Conservation (phyloP, 2,329 filamentous ascomycete species). For the Fonsecaea nubica region DNA sequence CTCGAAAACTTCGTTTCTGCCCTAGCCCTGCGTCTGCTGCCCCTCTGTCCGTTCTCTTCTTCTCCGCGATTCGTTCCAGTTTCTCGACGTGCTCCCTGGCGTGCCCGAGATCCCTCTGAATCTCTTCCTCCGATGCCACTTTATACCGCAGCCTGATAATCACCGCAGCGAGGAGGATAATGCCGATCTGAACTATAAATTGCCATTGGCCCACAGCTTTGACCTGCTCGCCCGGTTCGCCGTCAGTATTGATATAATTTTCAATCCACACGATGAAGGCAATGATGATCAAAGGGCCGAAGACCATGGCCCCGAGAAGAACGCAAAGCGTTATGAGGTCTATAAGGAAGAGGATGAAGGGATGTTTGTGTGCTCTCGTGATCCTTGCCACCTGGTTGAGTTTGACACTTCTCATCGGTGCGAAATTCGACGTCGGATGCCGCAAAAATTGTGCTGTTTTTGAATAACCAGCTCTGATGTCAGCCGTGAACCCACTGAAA, state of each 20-base stretch:
- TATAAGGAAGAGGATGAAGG: slow-evolving; percentile 10
- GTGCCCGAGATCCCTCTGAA: slow-evolving; percentile 43
- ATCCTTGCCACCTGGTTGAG: neutral
- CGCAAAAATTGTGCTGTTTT: neutral
- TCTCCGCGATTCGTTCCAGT: slow-evolving; percentile 22
- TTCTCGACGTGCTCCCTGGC: slow-evolving; percentile 41
- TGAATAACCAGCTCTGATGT: slow-evolving; percentile 20
- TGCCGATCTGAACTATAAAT: slow-evolving; percentile 41
- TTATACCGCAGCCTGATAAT: slow-evolving; percentile 42
- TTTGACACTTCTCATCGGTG: neutral
- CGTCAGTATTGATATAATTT: slow-evolving; percentile 44
- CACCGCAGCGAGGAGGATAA: slow-evolving; percentile 43
- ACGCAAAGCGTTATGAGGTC: slow-evolving; percentile 14
- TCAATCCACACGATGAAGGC: slow-evolving; percentile 47
- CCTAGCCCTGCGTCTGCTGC: neutral
- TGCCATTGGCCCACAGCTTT: slow-evolving; percentile 46
- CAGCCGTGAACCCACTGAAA: slow-evolving; percentile 34
- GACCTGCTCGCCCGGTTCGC: slow-evolving; percentile 41
- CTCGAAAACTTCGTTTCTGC: neutral
- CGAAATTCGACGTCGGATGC: neutral
- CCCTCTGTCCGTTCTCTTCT: slow-evolving; percentile 3
- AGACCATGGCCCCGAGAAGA: slow-evolving; percentile 42
- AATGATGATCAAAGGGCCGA: slow-evolving; percentile 43
- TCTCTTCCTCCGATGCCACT: slow-evolving; percentile 42
- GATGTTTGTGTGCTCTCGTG: slow-evolving; percentile 10